Conservation (phyloP, 768 basidiomycete genomes). For the Lactifluus pinguis region DNA sequence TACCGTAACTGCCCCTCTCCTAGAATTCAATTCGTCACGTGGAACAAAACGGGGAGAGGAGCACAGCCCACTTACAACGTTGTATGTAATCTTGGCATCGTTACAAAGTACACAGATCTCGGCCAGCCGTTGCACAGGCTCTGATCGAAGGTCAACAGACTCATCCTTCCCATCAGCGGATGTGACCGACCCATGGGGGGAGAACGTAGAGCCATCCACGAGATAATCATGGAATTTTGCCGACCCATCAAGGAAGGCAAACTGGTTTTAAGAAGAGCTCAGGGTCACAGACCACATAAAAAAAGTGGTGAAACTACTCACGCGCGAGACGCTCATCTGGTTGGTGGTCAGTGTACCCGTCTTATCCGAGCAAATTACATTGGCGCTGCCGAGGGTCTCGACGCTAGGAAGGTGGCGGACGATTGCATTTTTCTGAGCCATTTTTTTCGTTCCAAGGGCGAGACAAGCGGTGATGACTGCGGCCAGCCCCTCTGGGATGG, state of each 20-base stretch:
- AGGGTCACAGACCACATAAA: background rate
- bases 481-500: conserved; percentile 97
- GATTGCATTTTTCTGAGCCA: conserved; percentile 98
- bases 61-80: conserved; percentile 41
- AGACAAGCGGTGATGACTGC: conserved; percentile 97
- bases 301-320: conserved; percentile 26
- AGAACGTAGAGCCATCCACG: conserved; percentile 90
- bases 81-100: conserved; percentile 84
- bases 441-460: conserved; percentile 95
- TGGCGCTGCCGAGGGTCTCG: conserved; percentile 95
- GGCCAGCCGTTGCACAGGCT: conserved; percentile 73
- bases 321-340: conserved; percentile 91
- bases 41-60: background rate
- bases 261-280: conserved; percentile 34
- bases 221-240: conserved; percentile 52
- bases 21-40: conserved; percentile 26
- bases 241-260: conserved; percentile 58
- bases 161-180: conserved; percentile 55
- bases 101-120: conserved; percentile 94
- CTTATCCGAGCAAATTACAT: conserved; percentile 98
- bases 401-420: conserved; percentile 94
- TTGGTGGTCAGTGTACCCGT: conserved; percentile 94
- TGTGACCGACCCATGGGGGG: conserved; percentile 69
- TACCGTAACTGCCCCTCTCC: conserved; percentile 73
- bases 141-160: conserved; percentile 49